Conservation (phyloP, 1,139 yeast genomes). For the Blastobotrys illinoisensis region DNA sequence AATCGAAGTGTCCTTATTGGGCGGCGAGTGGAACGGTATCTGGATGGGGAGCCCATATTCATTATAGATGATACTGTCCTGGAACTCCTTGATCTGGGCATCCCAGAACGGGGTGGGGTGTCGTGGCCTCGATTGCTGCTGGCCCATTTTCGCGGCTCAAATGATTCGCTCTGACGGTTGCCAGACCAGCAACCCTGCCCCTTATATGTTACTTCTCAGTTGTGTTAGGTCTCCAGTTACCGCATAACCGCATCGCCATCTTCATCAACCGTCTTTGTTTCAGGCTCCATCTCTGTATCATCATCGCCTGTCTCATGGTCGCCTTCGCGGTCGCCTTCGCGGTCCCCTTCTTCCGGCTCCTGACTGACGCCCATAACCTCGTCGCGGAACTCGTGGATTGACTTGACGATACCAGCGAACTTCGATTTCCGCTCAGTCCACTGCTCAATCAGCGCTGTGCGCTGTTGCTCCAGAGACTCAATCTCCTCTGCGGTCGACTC, state of each 20-base stretch:
- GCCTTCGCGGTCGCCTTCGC: constrained; percentile 7
- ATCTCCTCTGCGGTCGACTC: constrained; percentile 26
- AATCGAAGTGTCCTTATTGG: not conserved
- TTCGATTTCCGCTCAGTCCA: constrained; percentile 26
- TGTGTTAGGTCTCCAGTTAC: not conserved
- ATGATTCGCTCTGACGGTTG: no score
- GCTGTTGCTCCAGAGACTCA: constrained; percentile 24
- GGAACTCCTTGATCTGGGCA: not conserved
- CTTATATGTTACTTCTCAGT: no score
- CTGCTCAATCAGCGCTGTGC: constrained; percentile 17
- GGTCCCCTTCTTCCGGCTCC: constrained; percentile 1
- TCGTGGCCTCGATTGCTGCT: not conserved
- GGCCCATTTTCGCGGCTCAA: not conserved
- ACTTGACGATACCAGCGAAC: constrained; percentile 22
- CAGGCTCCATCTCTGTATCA: not conserved
- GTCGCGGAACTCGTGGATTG: constrained; percentile 19
- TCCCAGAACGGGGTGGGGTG: not conserved
- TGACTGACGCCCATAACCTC: constrained; percentile 6
- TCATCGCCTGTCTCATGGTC: constrained; percentile 1
- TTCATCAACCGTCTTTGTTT: not conserved
- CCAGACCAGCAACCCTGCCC: no score
- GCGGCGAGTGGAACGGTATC: not conserved
- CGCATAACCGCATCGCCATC: not conserved
- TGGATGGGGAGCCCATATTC: not conserved
- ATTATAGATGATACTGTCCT: not conserved